phyloP scores from a whole-genome alignment of 192 early-diverging fungal species.

The Geosiphon pyriformis region DNA sequence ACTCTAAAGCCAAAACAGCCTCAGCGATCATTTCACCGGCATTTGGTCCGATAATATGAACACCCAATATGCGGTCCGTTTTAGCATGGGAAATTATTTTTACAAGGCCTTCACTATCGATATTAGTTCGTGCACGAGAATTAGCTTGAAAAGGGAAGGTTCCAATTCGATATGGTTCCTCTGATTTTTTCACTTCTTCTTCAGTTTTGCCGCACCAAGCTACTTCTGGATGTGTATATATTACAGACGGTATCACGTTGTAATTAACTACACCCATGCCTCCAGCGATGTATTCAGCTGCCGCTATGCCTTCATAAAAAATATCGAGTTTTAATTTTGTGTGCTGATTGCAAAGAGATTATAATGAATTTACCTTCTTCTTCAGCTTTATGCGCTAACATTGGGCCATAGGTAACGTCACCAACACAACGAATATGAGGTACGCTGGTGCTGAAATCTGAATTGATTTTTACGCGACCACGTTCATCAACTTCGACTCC shows the following conservation, averaged over 20 bases:
- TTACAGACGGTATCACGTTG: conserved; percentile 93
- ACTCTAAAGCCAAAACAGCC: conserved; percentile 95
- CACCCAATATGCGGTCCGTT: conserved; percentile 93
- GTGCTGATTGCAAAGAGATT: no score
- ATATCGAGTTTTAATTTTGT: not conserved
- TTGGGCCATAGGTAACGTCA: conserved; percentile 93
- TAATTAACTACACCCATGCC: conserved; percentile 99
- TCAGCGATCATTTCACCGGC: conserved; percentile 99
- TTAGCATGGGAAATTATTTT: conserved; percentile 96
- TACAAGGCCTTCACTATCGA: conserved; percentile 88
- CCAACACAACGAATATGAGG: conserved; percentile 91
- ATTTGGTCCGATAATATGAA: conserved; percentile 97
- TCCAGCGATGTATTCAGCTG: conserved; percentile 84
- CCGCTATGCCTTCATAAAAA: conserved; percentile 61
- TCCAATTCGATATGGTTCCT: conserved; percentile 84
- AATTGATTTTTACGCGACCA: conserved; percentile 83
- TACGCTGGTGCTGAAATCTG: conserved; percentile 81
- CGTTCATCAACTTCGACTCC: conserved; percentile 83
- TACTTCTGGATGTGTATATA: conserved; percentile 98
- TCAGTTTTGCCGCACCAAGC: conserved; percentile 98
- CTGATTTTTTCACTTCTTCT: conserved; percentile 82
- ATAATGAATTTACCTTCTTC: conserved; percentile 95
- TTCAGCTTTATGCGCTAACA: conserved; percentile 99
- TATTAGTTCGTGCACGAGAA: conserved; percentile 96
- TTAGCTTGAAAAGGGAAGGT: conserved; percentile 95